A percentile compares a stretch with the other conserved stretches of the same genome.
Conservation (phyloP, 1,284 basidiomycete genomes). For the Coniophora puteana region DNA sequence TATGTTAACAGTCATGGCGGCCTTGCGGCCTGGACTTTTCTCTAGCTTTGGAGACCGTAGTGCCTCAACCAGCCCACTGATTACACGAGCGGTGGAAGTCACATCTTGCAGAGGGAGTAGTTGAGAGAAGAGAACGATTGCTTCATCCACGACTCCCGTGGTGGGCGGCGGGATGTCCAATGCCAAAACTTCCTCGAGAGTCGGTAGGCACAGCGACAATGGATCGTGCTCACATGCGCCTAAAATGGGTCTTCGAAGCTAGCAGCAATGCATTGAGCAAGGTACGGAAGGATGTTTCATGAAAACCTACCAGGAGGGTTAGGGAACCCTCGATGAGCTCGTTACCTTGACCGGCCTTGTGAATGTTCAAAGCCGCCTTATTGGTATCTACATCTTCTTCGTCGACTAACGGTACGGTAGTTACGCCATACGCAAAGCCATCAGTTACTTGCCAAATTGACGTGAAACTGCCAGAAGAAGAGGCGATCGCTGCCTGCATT, state of each 20-base stretch:
- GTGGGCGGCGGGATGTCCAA: slow-evolving; percentile 72
- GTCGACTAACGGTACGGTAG: slow-evolving; percentile 56
- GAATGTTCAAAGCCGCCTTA: slow-evolving; percentile 6
- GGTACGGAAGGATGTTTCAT: slow-evolving; percentile 2
- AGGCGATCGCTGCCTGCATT: slow-evolving; percentile 90
- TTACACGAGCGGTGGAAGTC: slow-evolving; percentile 59
- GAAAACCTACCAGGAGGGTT: slow-evolving; percentile 60
- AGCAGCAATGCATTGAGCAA: slow-evolving; percentile 10
- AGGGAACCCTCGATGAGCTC: slow-evolving; percentile 77
- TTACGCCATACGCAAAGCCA: slow-evolving; percentile 92
- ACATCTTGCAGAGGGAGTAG: slow-evolving; percentile 81
- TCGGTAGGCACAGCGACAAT: slow-evolving; percentile 64
- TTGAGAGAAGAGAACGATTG: slow-evolving; percentile 82
- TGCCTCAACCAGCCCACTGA: slow-evolving; percentile 71
- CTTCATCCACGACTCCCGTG: slow-evolving; percentile 86
- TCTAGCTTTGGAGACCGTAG: slow-evolving; percentile 80
- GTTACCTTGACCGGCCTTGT: slow-evolving; percentile 59
- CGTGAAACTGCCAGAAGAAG: slow-evolving; percentile 82
- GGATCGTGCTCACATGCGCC: slow-evolving; percentile 88
- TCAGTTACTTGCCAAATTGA: slow-evolving; percentile 86
- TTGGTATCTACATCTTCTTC: slow-evolving; percentile 38
- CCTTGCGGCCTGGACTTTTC: slow-evolving; percentile 84
- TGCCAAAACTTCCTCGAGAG: slow-evolving; percentile 40
- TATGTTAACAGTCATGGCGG: slow-evolving; percentile 84
- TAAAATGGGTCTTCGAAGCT: slow-evolving; percentile 80